Evolutionary conservation across 305 asterid genomes (phyloP).

Genomic region (Ajuga reptans): DNA sequence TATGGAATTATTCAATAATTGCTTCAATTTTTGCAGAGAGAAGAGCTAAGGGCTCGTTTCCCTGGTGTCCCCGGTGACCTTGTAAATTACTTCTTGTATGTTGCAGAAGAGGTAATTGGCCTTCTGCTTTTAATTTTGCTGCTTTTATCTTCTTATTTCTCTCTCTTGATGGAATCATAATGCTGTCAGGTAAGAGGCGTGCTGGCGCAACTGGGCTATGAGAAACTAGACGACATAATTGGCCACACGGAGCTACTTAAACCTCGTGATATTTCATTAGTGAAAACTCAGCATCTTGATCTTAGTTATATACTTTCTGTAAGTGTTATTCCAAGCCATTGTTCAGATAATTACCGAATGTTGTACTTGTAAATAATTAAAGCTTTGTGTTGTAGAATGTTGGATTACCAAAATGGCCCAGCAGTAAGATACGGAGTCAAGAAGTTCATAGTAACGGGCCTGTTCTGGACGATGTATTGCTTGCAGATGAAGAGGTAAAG

Average conservation of each 20-base stretch:
- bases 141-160: not conserved
- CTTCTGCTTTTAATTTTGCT: not conserved
- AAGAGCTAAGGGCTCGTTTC: slow-evolving; percentile 96
- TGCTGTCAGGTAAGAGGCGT: slow-evolving; percentile 67
- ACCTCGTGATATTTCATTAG: slow-evolving; percentile 75
- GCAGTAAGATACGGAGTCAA: slow-evolving; percentile 78
- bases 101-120: slow-evolving; percentile 82
- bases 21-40: slow-evolving; percentile 55
- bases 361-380: slow-evolving; percentile 10
- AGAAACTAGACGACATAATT: slow-evolving; percentile 84
- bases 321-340: slow-evolving; percentile 28
- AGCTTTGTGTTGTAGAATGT: slow-evolving; percentile 43
- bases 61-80: slow-evolving; percentile 99
- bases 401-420: slow-evolving; percentile 87
- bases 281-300: slow-evolving; percentile 96
- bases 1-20: not conserved
- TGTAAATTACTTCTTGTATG: slow-evolving; percentile 81
- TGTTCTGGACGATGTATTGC: slow-evolving; percentile 78
- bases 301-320: slow-evolving; percentile 72
- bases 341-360: not conserved
- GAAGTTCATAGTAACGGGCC: slow-evolving; percentile 93
- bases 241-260: slow-evolving; percentile 80
- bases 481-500: slow-evolving; percentile 71
- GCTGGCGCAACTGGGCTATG: slow-evolving; percentile 89
- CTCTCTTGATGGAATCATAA: not conserved